Conservation (phyloP, 2,329 filamentous ascomycete species). For the Aspergillus sp. region DNA sequence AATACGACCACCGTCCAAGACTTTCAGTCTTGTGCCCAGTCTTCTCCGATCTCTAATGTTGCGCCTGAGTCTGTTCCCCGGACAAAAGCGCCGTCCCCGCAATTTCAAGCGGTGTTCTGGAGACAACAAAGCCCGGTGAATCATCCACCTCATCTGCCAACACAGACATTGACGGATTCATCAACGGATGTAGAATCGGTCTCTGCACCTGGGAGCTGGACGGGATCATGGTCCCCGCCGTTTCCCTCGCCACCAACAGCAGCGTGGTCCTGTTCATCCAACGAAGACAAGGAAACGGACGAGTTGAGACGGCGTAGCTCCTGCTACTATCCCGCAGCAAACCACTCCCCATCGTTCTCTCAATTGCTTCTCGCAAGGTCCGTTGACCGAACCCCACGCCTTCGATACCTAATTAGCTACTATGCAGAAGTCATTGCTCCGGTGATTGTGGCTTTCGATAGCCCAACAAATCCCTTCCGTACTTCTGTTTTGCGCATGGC, state of each 20-base stretch:
- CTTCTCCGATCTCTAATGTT: conserved; percentile 12
- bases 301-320: not conserved
- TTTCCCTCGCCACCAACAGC: not conserved
- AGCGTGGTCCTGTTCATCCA: not conserved
- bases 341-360: conserved; percentile 33
- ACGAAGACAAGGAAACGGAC: not conserved
- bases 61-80: conserved; percentile 6
- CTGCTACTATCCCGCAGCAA: conserved; percentile 15
- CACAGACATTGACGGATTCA: not conserved
- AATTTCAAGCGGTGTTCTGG: not conserved
- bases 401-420: conserved; percentile 89
- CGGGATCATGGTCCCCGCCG: not conserved
- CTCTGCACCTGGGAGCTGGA: not conserved
- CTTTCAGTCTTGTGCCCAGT: not conserved
- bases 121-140: not conserved
- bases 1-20: no score
- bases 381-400: conserved; percentile 68
- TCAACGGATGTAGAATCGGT: not conserved
- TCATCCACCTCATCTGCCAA: not conserved
- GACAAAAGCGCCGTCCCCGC: not conserved
- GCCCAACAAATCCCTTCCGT: conserved; percentile 80
- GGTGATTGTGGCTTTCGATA: conserved; percentile 88
- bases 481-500: conserved; percentile 79
- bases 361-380: conserved; percentile 43
- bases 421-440: conserved; percentile 91